Conservation (phyloP, 352 stramenopile species). For the Bremia lactucae region DNA sequence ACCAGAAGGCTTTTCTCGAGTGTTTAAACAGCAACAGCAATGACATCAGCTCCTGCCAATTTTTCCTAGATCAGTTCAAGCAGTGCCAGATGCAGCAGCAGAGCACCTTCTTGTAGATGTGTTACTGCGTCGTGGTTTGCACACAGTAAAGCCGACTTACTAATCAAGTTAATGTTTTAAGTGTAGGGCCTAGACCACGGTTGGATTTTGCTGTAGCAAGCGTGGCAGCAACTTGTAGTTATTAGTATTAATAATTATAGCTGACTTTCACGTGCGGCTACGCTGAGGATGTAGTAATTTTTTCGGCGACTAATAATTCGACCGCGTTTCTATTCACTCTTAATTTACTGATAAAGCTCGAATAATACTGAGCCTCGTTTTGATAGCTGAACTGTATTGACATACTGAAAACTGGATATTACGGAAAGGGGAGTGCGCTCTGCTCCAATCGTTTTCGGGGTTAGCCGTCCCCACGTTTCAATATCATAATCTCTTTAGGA, state of each 20-base stretch:
- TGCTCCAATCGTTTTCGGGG: constrained; percentile 53
- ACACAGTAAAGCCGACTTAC: background rate
- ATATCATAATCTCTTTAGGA: constrained; percentile 56
- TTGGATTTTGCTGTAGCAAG: too few species aligned
- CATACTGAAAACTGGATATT: constrained; percentile 18
- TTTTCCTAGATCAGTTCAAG: constrained; percentile 85
- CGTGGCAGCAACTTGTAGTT: background rate
- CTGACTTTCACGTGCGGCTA: too few species aligned
- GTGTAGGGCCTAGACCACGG: too few species aligned
- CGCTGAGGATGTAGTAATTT: too few species aligned
- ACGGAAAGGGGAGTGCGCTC: constrained; percentile 15
- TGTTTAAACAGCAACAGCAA: constrained; percentile 81
- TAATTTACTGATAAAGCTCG: constrained; percentile 25
- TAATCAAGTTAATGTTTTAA: background rate
- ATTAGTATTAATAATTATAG: too few species aligned
- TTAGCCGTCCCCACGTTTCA: constrained; percentile 4
- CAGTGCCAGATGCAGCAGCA: constrained; percentile 71
- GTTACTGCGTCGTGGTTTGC: too few species aligned
- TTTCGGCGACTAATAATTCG: too few species aligned
- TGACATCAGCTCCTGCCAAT: constrained; percentile 83
- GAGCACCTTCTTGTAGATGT: constrained; percentile 48
- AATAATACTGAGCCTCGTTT: constrained; percentile 26
- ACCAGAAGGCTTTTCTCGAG: constrained; percentile 78
- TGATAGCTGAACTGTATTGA: constrained; percentile 23
- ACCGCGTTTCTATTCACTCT: too few species aligned